Conservation (phyloP, 495 filamentous ascomycete genomes). For the Cudoniella acicularis region DNA sequence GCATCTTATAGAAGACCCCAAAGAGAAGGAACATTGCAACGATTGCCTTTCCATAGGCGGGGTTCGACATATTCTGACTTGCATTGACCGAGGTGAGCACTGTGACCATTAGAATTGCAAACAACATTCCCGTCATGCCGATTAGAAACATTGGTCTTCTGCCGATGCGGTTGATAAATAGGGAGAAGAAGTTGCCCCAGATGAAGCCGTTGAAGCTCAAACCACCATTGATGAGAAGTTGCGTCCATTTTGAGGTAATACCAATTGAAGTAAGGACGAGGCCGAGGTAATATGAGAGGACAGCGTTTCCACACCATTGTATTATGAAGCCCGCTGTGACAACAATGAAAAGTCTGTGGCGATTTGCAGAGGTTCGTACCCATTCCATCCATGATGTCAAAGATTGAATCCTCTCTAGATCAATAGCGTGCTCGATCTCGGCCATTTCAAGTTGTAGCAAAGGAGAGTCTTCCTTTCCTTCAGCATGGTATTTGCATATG, state of each 20-base stretch:
- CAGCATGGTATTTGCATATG: conserved; percentile 33
- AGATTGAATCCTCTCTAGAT: conserved; percentile 1
- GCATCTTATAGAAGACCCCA: conserved; percentile 35
- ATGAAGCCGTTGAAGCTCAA: conserved; percentile 38
- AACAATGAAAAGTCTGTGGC: conserved; percentile 27
- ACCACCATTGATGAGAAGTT: conserved; percentile 23
- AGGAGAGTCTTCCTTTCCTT: conserved; percentile 4
- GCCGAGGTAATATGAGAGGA: conserved; percentile 36
- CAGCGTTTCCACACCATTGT: conserved; percentile 37
- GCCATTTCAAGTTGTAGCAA: conserved; percentile 5
- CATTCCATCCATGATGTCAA: conserved; percentile 4
- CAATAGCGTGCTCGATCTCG: conserved; percentile 5
- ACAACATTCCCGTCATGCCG: conserved; percentile 56
- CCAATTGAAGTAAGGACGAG: conserved; percentile 37
- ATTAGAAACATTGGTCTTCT: conserved; percentile 55
- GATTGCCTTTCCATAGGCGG: conserved; percentile 10
- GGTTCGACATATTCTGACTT: conserved; percentile 1
- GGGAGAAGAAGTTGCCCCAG: conserved; percentile 13
- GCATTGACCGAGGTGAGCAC: conserved; percentile 4
- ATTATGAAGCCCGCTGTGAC: conserved; percentile 32
- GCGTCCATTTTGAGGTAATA: conserved; percentile 46
- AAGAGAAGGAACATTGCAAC: conserved; percentile 28
- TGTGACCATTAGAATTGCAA: conserved; percentile 41
- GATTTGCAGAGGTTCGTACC: conserved; percentile 5
- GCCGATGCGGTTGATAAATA: conserved; percentile 56